Evolutionary conservation across 768 basidiomycete species (phyloP), one percentile per base, ranked within the genome.

Genomic region (Rhizopogon rudus): DNA sequence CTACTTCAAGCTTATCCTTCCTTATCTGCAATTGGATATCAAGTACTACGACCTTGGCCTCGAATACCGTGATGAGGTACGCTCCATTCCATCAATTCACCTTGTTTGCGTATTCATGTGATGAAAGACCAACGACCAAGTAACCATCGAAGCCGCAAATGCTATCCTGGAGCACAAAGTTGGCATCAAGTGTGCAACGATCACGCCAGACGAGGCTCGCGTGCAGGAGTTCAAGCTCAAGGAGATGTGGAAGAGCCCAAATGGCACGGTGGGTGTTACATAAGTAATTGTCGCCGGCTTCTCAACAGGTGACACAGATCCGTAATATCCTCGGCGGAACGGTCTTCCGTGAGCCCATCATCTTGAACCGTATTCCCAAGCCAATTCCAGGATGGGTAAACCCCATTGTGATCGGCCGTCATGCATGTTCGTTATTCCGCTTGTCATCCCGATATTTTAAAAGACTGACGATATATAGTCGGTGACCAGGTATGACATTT

Each of bases 111-210:
- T 64, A 40, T 67, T 42, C 17, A 16, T n/a, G 9, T 14, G 16
- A 42, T 35, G 51, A 5, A 57, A 95, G 91, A 98, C 97, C 17
- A 85, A 93, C 63, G 97, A 99, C 74, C 76, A 88, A 73, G 87
- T 99, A 35, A 99, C 97, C 6, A 70, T 92, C 57, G 94, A 98
- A 10, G 88, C 94, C 28, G 95, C 96, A 16, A 84, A 98, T 62
- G 97, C 97, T 54, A 98, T 98, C 69, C 79, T 90, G 55, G 81
- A 97, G 72, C 84, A 97, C 81, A 87, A 87, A 60, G 97, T 99
- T 60, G 97, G 96, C 60, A 94, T 98, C 77, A 99, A 99, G 74
- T 99, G 96, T 75, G 96, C 95, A 40, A 98, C 96, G 44, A 98
- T 98, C 75, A 99, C 97, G 1, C 97, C 97, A 6, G 97, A 99